Percentiles rank a stretch among this genome's conserved stretches.
These are phyloP conservation scores for Cordyceps militaris DNA, from an alignment of 2,329 filamentous ascomycete species.

Conservation along the genomic window DNA sequence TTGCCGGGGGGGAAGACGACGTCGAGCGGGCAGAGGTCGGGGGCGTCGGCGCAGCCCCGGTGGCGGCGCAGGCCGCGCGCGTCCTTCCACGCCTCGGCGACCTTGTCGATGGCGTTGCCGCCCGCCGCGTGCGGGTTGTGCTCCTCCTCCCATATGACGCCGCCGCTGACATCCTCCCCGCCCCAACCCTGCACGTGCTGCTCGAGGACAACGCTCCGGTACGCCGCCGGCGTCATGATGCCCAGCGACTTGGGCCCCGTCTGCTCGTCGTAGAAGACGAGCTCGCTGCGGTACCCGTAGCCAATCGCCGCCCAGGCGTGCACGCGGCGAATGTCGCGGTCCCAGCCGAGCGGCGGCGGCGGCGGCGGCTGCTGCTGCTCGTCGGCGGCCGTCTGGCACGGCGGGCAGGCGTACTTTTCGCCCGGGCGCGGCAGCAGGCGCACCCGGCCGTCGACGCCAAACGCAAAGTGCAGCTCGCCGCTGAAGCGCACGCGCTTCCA, in stretches of 20 bases:
- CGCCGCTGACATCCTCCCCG: not conserved
- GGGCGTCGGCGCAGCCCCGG: slow-evolving; percentile 31
- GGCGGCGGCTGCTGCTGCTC: not conserved
- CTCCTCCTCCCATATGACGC: slow-evolving; percentile 29
- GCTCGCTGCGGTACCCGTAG: slow-evolving; percentile 31
- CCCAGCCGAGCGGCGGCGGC: slow-evolving; percentile 18
- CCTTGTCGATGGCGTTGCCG: slow-evolving; percentile 28
- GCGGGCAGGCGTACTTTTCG: slow-evolving; percentile 25
- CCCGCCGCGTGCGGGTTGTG: slow-evolving; percentile 30
- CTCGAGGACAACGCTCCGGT: slow-evolving; percentile 28
- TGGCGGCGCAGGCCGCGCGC: slow-evolving; percentile 24
- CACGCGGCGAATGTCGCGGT: slow-evolving; percentile 27
- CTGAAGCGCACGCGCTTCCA: slow-evolving; percentile 31
- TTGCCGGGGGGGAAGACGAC: slow-evolving; percentile 29
- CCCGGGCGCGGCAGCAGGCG: slow-evolving; percentile 28
- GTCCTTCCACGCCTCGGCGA: slow-evolving; percentile 31
- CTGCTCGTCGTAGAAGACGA: slow-evolving; percentile 31
- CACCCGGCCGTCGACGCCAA: slow-evolving; percentile 31
- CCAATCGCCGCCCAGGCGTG: slow-evolving; percentile 31
- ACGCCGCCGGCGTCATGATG: slow-evolving; percentile 28
- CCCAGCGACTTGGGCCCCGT: slow-evolving; percentile 27
- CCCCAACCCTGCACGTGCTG: slow-evolving; percentile 29
- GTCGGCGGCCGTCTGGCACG: slow-evolving; percentile 17
- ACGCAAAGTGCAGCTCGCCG: slow-evolving; percentile 31
- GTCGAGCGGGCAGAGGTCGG: slow-evolving; percentile 31